These are phyloP conservation scores for Bidens hawaiensis DNA, from an alignment of 140 eudicot species.

Conservation along the genomic window DNA sequence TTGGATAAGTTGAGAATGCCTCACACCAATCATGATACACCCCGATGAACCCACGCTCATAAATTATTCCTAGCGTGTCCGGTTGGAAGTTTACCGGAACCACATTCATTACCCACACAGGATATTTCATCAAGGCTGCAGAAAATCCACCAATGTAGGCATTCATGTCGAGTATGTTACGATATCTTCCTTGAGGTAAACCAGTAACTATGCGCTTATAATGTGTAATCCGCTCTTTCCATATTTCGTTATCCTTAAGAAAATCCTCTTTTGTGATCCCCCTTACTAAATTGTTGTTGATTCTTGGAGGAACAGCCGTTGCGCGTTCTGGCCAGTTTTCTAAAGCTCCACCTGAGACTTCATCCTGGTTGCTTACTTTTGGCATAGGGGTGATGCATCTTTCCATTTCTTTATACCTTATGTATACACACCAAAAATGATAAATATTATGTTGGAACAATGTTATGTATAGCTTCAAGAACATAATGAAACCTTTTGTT, in stretches of 20 bases:
- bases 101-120: conserved; percentile 99
- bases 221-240: conserved; percentile 61
- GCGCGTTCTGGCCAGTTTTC: conserved; percentile 95
- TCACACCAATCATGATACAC: conserved; percentile 93
- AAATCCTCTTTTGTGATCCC: conserved; percentile 51
- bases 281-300: conserved; percentile 44
- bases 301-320: conserved; percentile 71
- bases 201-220: conserved; percentile 49
- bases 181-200: conserved; percentile 46
- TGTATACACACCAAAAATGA: neutral
- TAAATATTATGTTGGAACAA: neutral
- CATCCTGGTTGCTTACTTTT: conserved; percentile 47
- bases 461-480: neutral
- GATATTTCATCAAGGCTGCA: conserved; percentile 68
- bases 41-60: conserved; percentile 85
- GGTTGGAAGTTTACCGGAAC: conserved; percentile 56
- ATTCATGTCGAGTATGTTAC: conserved; percentile 93
- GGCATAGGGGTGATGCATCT: conserved; percentile 82
- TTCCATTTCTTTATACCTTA: conserved; percentile 84
- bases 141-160: conserved; percentile 93
- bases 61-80: conserved; percentile 69
- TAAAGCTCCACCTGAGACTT: conserved; percentile 77
- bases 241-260: conserved; percentile 51
- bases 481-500: neutral
- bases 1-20: conserved; percentile 86